Evolutionary conservation across 2,329 filamentous ascomycete genomes (phyloP), one percentile per base, ranked within the genome.

Genomic region (Nemania sp.): DNA sequence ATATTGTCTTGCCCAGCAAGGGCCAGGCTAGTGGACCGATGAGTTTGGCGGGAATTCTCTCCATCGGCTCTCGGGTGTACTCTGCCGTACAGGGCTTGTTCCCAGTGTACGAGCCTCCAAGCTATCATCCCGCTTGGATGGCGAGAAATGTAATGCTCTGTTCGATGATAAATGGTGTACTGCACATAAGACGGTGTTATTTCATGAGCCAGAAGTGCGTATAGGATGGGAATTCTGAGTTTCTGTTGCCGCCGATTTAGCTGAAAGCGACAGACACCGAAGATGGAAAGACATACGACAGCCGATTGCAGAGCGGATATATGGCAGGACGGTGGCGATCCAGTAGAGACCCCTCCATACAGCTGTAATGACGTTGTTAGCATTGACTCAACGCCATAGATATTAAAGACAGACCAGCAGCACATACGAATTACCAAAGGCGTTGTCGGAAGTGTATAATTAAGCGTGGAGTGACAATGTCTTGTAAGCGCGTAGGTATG

Each of bases 311-410:
- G 48, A 47, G 60, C 49, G 49, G 46, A 46, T 54, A 54, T 60
- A 52, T 53, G 42, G 48, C 52, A 40, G 56, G 36, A 33, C 15
- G 26, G 43, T 51, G 47, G 47, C n/a, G n/a, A n/a, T 52, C 52
- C 34, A 50, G 57, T 51, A 40, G 26, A 57, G 51, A 50, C 45
- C 43, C 36, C 34, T 37, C 46, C 51, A 52, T 40, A 49, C 55
- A 54, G 52, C 41, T 43, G 37, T 22, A 30, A 46, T 52, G 49
- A 56, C 52, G 42, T 49, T 57, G 59, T 50, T 53, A 46, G 54
- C 44, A 55, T 48, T 50, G 56, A 44, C 59, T 57, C 61, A 51
- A 57, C 61, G 61, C 44, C 62, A 65, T 67, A 66, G 61, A 65
- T 57, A 61, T 60, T 62, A 64, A 59, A 61, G 56, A 61, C 54